Base-by-base conservation (phyloP, 1,284 basidiomycete genomes). In the Cryptococcus sp. region DNA sequence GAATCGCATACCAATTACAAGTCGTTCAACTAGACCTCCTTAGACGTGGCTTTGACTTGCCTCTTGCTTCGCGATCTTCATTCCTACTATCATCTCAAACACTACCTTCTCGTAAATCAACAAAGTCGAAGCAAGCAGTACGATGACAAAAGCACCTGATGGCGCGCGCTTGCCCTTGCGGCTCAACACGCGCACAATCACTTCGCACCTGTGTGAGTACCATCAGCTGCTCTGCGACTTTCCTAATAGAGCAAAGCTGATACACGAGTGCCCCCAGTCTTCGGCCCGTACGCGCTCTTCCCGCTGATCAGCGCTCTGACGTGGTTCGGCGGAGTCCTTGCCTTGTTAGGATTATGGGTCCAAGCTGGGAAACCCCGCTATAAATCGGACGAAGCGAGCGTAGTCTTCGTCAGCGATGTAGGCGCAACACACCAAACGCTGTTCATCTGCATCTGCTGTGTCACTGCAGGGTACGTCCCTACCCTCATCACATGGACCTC, bases 401-500 rank as follows among this genome's bases (percentile, higher is more conserved):
- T 81, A 1, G 80, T 81, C 10, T 83, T 79, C 61, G 79, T 83
- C 61, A 78, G 73, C n/a, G 78, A 82, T 65, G 78, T 80, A 11
- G 81, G 81, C 3, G 81, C 78, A 2, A 61, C 60, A 23, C 71
- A 80, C 67, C 48, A 80, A 55, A 71, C 65, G 13, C 62, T 81
- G 8, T 82, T 82, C 65, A 80, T 82, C 57, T 56, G 63, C 15
- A 76, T 80, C 20, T 69, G 66, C 43, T 64, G 55, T 23, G 50
- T 70, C 40, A 70, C 71, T 3, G 65, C 65, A 11, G 69, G 47
- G 56, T 70, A 41, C 63, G 67, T 70, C 5, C 10, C 16, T 40
- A 20, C 3, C 46, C 30, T 20, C 7, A 25, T 47, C 22, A n/a
- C n/a, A 38, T 23, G 45, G 5, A 23, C 6, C 22, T 3, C 35